phyloP scores from a whole-genome alignment of 129 eudicot genomes.

The Escallonia herrerae region DNA sequence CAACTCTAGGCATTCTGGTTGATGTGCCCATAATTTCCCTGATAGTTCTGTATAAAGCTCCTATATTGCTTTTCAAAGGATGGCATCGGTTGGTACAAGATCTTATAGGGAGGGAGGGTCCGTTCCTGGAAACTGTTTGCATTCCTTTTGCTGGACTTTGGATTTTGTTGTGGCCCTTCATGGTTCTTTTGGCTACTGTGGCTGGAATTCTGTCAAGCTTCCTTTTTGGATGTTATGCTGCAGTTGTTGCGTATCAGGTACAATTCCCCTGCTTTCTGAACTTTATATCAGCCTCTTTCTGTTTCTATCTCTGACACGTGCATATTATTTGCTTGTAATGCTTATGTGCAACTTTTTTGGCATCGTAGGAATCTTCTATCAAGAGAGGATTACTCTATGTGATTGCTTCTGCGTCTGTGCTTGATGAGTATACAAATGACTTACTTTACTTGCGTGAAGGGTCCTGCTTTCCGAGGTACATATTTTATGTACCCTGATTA shows the following conservation, averaged over 20 bases:
- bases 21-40: slow-evolving; percentile 17
- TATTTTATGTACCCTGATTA: background rate
- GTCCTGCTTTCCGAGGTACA: slow-evolving; percentile 28
- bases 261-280: background rate
- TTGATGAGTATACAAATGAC: slow-evolving; percentile 23
- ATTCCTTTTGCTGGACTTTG: slow-evolving; percentile 29
- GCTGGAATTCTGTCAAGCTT: slow-evolving; percentile 20
- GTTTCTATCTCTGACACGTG: background rate
- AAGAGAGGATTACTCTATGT: slow-evolving; percentile 14
- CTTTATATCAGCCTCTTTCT: too few relatives aligned
- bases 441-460: slow-evolving; percentile 23
- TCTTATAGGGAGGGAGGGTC: slow-evolving; percentile 29
- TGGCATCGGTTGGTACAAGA: slow-evolving; percentile 25
- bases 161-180: slow-evolving; percentile 22
- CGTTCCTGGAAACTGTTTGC: slow-evolving; percentile 23
- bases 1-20: slow-evolving; percentile 11
- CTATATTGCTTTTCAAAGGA: slow-evolving; percentile 21
- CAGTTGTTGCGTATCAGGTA: slow-evolving; percentile 24
- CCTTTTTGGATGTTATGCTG: slow-evolving; percentile 25
- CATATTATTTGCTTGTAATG: background rate
- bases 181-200: slow-evolving; percentile 8
- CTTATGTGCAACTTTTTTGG: background rate
- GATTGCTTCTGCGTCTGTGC: slow-evolving; percentile 20
- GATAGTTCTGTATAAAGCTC: slow-evolving; percentile 19
- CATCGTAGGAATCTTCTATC: slow-evolving; percentile 16